Evolutionary conservation across 140 eudicot species (phyloP).

Genomic region (Stevia rebaudiana): DNA sequence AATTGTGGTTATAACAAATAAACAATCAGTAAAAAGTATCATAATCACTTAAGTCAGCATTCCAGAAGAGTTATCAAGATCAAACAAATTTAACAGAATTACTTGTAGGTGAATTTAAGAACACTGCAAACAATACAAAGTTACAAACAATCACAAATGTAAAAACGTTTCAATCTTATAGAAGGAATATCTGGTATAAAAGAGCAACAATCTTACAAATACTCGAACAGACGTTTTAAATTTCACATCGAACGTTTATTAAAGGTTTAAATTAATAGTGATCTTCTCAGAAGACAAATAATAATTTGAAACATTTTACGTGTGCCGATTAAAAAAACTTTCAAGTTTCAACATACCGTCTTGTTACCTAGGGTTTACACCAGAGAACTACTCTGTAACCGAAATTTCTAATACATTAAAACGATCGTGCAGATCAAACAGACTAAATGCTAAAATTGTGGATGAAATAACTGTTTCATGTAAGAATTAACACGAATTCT

Average conservation of each 20-base stretch:
- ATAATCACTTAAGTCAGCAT: not conserved
- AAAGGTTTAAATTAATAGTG: not conserved
- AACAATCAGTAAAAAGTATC: not conserved
- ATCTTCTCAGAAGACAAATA: not conserved
- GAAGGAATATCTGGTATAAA: not conserved
- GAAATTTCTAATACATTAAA: not conserved
- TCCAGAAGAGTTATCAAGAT: not conserved
- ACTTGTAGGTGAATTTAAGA: not conserved
- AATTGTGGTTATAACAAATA: not conserved
- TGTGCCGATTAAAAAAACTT: not conserved
- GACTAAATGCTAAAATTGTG: not conserved
- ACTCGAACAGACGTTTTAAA: slow-evolving; percentile 5
- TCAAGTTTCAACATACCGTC: not conserved
- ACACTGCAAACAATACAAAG: not conserved
- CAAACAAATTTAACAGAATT: not conserved
- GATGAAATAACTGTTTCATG: not conserved
- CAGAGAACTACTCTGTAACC: not conserved
- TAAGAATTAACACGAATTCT: not conserved
- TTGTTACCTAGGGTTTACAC: slow-evolving; percentile 18
- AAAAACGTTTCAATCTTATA: not conserved
- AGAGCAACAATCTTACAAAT: not conserved
- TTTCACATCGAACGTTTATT: not conserved
- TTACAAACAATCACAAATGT: not conserved
- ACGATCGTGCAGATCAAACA: not conserved
- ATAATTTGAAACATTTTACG: not conserved